Evolutionary conservation across 768 basidiomycete genomes (phyloP), one percentile per base, ranked within the genome.

Genomic region (Trametes cubensis): DNA sequence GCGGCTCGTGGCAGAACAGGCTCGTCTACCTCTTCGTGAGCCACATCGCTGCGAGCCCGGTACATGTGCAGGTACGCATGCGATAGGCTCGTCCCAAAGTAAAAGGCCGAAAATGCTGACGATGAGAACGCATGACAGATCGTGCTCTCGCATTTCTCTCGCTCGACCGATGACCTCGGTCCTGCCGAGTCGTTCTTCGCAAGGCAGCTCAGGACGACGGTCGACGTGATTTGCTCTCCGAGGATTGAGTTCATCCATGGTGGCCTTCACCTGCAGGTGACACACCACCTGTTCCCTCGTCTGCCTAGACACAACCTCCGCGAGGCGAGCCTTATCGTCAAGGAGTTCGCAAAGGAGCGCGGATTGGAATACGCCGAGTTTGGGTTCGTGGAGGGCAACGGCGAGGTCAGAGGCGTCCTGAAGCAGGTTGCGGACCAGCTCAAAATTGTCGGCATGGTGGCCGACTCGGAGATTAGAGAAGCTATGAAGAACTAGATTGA

Each of bases 251-350:
- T 95, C 71, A 76, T 99, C 38, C 97, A 99, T 70, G 97, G 97
- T 13, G 97, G 97, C n/a, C 84, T 99, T 20, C 94, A 99, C 68
- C 85, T 98, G 14, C 97, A 99, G 75, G 93, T 98, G 45, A 94
- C 96, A 2, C 97, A 99, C 69, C 95, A 98, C 74, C 83, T 98
- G 61, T 98, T 98, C 79, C 97, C 97, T 20, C 88, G 97, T 13
- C 80, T 98, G 1, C 97, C 97, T 2, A 82, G 97, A 41, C 96
- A 98, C 79, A 95, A 97, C 72, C 82, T 99, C 55, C 84, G 85
- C 39, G 80, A 85, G 57, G 96, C 96, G 2, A 92, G 91, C 65
- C 61, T 81, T 30, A 78, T 95, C 21, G 95, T 97, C 55, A 96
- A 94, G 73, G 82, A 89, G 69, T 98, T 89, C 69, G 94, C 94